Percentiles rank a stretch among this genome's conserved stretches.
Conservation (phyloP, 192 early-diverging fungal genomes). For the Coemansia erecta region DNA sequence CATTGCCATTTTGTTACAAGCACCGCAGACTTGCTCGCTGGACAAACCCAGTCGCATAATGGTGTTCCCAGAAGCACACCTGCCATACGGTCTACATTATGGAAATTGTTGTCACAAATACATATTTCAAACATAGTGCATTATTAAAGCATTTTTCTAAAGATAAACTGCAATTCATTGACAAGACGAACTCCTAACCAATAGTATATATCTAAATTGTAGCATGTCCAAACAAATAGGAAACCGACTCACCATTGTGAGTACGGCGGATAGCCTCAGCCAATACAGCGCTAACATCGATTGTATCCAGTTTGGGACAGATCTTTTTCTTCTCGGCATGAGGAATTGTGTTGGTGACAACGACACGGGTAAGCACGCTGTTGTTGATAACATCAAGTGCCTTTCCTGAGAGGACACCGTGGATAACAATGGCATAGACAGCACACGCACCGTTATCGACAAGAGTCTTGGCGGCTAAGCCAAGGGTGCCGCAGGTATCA, state of each 20-base stretch:
- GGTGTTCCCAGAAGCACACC: too few species aligned
- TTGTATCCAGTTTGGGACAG: constrained; percentile 78
- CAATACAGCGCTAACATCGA: constrained; percentile 76
- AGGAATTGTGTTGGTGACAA: constrained; percentile 82
- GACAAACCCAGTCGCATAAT: too few species aligned
- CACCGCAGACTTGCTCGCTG: too few species aligned
- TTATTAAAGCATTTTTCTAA: background rate
- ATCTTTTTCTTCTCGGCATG: constrained; percentile 75
- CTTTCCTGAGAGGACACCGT: constrained; percentile 90
- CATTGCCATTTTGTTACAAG: too few species aligned
- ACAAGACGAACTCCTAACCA: background rate
- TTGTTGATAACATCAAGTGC: constrained; percentile 87
- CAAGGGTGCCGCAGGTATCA: constrained; percentile 92
- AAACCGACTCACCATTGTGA: constrained; percentile 69
- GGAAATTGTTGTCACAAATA: background rate
- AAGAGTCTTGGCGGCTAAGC: constrained; percentile 82
- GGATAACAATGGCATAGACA: constrained; percentile 95
- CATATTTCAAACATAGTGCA: background rate
- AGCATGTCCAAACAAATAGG: constrained; percentile 58
- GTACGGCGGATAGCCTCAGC: constrained; percentile 75
- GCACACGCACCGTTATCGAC: constrained; percentile 85
- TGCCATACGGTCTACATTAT: too few species aligned
- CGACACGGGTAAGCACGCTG: constrained; percentile 68
- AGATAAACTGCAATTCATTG: background rate
- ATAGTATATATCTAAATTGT: constrained; percentile 15